These are phyloP conservation scores for Orobanche coerulescens DNA, from an alignment of 257 asterid species.

Conservation along the genomic window DNA sequence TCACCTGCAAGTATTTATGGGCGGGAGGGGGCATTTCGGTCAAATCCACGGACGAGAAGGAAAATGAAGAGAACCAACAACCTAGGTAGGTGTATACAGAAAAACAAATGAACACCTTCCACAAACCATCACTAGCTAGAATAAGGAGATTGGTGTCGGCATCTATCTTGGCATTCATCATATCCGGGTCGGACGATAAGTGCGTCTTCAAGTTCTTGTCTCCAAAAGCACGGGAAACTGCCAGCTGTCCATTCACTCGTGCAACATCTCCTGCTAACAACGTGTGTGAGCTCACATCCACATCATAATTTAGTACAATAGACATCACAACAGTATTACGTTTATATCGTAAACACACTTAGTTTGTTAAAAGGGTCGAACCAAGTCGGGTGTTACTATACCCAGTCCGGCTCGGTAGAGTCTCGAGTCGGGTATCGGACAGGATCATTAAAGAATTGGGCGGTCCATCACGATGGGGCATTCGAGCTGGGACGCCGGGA, in stretches of 20 bases:
- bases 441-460: too few relatives aligned
- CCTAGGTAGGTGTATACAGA: background rate
- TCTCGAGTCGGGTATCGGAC: too few relatives aligned
- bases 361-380: too few relatives aligned
- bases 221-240: slow-evolving; percentile 92
- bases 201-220: slow-evolving; percentile 82
- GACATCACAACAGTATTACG: too few relatives aligned
- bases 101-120: slow-evolving; percentile 56
- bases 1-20: slow-evolving; percentile 34
- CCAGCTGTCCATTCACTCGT: slow-evolving; percentile 81
- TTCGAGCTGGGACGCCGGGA: too few relatives aligned
- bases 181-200: slow-evolving; percentile 73
- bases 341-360: too few relatives aligned
- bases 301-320: too few relatives aligned
- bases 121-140: slow-evolving; percentile 90
- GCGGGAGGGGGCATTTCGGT: background rate
- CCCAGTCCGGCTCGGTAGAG: too few relatives aligned
- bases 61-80: slow-evolving; percentile 25
- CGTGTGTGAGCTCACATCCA: too few relatives aligned
- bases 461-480: too few relatives aligned
- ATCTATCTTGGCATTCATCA: slow-evolving; percentile 46
- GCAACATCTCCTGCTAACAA: slow-evolving; percentile 75
- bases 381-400: too few relatives aligned
- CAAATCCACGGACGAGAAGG: background rate
- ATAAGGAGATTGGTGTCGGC: slow-evolving; percentile 59